These are phyloP conservation scores for Oryza punctata DNA, from an alignment of 176 grass and related monocot species.

Conservation along the genomic window DNA sequence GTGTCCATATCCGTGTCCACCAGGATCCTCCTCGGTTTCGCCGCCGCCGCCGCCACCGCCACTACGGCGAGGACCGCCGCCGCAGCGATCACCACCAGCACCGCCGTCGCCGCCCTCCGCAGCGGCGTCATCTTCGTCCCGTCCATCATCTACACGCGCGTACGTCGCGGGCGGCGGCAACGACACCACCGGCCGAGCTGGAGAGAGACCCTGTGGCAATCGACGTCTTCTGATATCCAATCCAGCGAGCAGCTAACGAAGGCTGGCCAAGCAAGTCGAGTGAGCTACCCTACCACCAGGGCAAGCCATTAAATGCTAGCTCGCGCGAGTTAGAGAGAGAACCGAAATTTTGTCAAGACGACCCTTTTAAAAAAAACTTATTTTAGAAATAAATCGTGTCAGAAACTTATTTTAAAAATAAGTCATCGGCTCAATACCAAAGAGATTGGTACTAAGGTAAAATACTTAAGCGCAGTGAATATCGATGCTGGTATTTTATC, in stretches of 20 bases:
- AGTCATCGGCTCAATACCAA: too few species aligned
- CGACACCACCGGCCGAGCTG: neutral
- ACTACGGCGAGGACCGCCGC: neutral
- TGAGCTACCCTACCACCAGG: neutral
- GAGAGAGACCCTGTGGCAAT: neutral
- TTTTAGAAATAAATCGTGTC: too few species aligned
- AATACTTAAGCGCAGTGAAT: too few species aligned
- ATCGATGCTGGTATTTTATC: too few species aligned
- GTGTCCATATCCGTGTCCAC: slow-evolving; percentile 78
- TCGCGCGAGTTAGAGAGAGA: neutral
- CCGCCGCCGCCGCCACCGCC: slow-evolving; percentile 20
- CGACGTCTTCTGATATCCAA: neutral
- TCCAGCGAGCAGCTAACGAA: neutral
- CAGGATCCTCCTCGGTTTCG: slow-evolving; percentile 37
- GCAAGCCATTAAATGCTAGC: neutral
- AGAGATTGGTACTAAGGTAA: too few species aligned
- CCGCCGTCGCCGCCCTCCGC: neutral
- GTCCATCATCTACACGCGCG: neutral
- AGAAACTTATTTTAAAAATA: too few species aligned
- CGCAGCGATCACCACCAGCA: neutral
- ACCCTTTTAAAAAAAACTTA: too few species aligned
- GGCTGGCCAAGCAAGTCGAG: neutral
- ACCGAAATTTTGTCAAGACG: too few species aligned
- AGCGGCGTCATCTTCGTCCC: neutral
- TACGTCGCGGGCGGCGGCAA: neutral